Percentiles rank a stretch among this genome's conserved stretches.
Conservation (phyloP, 2,329 filamentous ascomycete genomes). For the Onygenales sp. region DNA sequence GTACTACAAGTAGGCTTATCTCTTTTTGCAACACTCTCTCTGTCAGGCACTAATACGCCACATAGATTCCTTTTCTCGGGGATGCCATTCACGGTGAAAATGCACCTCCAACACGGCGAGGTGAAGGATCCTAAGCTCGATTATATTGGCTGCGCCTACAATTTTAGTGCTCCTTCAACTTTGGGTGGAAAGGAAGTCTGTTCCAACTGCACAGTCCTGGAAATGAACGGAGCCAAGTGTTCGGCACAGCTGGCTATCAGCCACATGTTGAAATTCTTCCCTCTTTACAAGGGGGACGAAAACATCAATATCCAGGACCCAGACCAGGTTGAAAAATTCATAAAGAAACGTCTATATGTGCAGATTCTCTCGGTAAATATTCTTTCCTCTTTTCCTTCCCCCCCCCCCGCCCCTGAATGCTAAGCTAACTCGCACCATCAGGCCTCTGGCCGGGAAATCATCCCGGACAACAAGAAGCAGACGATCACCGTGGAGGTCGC, state of each 20-base stretch:
- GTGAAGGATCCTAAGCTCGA: neutral
- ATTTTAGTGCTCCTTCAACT: slow-evolving; percentile 1
- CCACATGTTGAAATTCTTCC: slow-evolving; percentile 2
- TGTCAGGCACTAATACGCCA: neutral
- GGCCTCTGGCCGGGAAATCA: neutral
- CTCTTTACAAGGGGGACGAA: neutral
- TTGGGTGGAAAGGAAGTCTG: slow-evolving; percentile 1
- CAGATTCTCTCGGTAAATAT: neutral
- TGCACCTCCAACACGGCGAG: neutral
- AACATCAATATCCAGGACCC: neutral
- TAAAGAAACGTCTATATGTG: neutral
- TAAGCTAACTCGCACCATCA: neutral
- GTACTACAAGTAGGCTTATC: neutral
- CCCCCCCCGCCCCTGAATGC: neutral
- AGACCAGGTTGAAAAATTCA: neutral
- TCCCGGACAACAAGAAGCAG: neutral
- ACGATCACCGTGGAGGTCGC: neutral
- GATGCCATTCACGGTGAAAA: slow-evolving; percentile 1
- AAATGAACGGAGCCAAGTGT: neutral
- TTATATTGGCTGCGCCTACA: neutral
- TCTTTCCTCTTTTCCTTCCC: neutral
- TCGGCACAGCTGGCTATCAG: neutral
- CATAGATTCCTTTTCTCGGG: neutral
- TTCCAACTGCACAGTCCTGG: slow-evolving; percentile 1
- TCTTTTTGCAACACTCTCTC: neutral